phyloP scores from a whole-genome alignment of 2,329 filamentous ascomycete genomes.

The Thermoascus crustaceus region DNA sequence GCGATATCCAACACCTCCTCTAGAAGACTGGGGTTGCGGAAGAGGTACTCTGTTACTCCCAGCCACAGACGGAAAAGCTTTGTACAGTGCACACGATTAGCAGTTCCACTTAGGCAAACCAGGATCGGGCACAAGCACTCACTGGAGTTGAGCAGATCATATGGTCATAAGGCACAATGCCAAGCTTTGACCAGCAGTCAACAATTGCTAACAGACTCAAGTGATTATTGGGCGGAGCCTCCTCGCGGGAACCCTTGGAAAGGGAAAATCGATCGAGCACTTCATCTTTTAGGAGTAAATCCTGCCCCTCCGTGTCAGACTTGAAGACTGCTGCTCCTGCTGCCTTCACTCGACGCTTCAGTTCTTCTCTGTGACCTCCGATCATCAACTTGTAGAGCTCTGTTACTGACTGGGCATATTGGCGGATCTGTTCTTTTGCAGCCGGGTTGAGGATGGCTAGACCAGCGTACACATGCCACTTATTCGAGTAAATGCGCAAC shows the following conservation, averaged over 20 bases:
- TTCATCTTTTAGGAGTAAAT: conserved; percentile 67
- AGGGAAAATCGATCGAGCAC: conserved; percentile 85
- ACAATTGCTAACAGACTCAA: conserved; percentile 91
- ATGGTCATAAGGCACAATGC: conserved; percentile 94
- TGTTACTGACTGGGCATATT: conserved; percentile 88
- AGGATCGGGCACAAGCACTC: conserved; percentile 20
- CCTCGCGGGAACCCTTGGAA: conserved; percentile 57
- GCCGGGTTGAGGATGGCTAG: conserved; percentile 94
- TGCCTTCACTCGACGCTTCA: conserved; percentile 65
- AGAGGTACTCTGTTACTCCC: conserved; percentile 93
- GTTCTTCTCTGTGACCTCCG: conserved; percentile 66
- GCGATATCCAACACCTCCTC: conserved; percentile 80
- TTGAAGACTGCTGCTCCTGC: conserved; percentile 68
- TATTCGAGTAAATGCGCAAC: conserved; percentile 93
- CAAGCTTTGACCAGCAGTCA: conserved; percentile 92
- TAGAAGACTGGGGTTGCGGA: conserved; percentile 71
- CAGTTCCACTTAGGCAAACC: background rate
- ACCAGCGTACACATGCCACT: conserved; percentile 98
- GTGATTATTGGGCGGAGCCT: conserved; percentile 77
- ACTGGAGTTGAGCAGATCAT: conserved; percentile 97
- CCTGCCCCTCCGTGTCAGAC: conserved; percentile 44
- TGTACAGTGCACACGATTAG: conserved; percentile 2
- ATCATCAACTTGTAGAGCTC: conserved; percentile 97
- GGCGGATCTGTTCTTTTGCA: conserved; percentile 82
- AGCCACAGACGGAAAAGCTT: conserved; percentile 89